Evolutionary conservation across 441 rosid species (phyloP), one percentile per base, ranked within the genome.

Genomic region (Aquilaria agallochum): DNA sequence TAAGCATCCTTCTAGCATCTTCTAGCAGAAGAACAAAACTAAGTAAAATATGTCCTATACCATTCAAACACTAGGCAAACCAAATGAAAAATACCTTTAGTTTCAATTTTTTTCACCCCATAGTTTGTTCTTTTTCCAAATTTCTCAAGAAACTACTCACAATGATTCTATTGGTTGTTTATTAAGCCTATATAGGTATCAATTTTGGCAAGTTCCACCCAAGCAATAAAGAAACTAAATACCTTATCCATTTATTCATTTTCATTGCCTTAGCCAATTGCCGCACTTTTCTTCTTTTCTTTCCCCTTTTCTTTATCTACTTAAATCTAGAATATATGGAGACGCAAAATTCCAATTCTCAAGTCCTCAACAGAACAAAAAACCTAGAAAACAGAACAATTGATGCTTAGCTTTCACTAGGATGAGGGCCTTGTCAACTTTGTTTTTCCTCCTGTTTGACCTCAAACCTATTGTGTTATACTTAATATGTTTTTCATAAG

Each of bases 401-500:
- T 13, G 31, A 45, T 55, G 50, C n/a, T 51, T 51, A 90, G 97
- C 88, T 87, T 77, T 90, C 95, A 58, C 96, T 95, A 58, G 88
- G 90, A 54, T 74, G 83, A 33, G 55, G 72, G 46, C 95, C 92
- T 67, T 85, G 89, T 32, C 85, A 40, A 3, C 74, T 78, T 62
- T 64, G 64, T 46, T 73, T 84, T 60, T 78, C 85, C 65, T 55
- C 76, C 72, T 40, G 65, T 52, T 31, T 63, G 60, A 70, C 65
- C 50, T 73, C 96, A 94, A 50, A 89, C 84, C 78, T 90, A 96
- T 63, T 94, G 98, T 47, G 76, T 87, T 9, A 93, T 83, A 77
- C 97, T 94, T 72, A 94, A 71, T 69, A 94, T 74, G 78, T 94
- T 94, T 73, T 87, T 94, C 65, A 96, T 89, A 45, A 94, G 76